Percentiles rank a stretch among this genome's conserved stretches.
phyloP scores from a whole-genome alignment of 169 alveolate genomes.

The Cryptosporidium baileyi region DNA sequence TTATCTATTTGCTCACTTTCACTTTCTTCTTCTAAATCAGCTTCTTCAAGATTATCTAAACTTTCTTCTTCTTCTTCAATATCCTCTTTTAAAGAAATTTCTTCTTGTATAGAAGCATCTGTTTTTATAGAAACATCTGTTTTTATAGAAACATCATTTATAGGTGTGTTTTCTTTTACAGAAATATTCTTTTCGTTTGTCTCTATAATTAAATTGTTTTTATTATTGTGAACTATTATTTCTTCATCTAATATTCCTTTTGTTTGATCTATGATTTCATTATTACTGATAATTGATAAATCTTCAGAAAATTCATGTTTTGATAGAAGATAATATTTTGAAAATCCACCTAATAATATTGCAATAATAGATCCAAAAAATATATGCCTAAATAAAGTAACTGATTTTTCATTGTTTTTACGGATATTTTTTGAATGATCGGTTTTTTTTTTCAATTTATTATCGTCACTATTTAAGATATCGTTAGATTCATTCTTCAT shows the following conservation, averaged over 20 bases:
- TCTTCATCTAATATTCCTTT: neutral
- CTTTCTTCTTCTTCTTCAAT: conserved; percentile 18
- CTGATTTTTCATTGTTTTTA: too few species aligned
- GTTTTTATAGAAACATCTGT: neutral
- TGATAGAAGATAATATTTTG: too few species aligned
- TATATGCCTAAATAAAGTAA: too few species aligned
- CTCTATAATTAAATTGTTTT: neutral
- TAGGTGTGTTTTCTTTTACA: neutral
- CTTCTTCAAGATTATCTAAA: neutral
- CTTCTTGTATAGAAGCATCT: neutral
- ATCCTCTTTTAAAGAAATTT: neutral
- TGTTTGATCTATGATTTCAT: too few species aligned
- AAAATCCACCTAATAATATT: too few species aligned
- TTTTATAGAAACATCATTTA: neutral
- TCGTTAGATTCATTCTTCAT: too few species aligned
- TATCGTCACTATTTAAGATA: too few species aligned
- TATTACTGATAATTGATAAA: too few species aligned
- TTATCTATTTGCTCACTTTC: neutral
- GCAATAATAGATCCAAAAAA: too few species aligned
- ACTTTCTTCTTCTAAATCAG: neutral
- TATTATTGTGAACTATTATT: neutral
- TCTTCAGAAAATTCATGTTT: too few species aligned
- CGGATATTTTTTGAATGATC: too few species aligned
- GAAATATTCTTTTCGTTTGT: neutral
- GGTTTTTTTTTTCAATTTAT: too few species aligned